Conservation (phyloP, 768 basidiomycete genomes). For the Boletus barrowsii region DNA sequence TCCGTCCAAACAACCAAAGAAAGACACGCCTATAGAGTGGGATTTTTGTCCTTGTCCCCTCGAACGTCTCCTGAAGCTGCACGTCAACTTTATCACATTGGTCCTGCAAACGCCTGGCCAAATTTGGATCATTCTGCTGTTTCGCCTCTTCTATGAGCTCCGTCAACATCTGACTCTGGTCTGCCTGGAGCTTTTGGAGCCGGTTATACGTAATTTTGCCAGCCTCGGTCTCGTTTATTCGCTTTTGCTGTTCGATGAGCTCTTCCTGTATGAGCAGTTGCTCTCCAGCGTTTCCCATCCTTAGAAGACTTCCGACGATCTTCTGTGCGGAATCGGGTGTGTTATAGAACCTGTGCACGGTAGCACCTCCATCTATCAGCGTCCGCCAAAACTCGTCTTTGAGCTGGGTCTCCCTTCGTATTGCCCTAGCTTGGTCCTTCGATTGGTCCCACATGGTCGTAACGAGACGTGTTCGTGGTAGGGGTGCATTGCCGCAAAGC, state of each 20-base stretch:
- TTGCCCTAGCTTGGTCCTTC: constrained; percentile 11
- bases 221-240: constrained; percentile 22
- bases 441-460: constrained; percentile 39
- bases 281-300: neutral
- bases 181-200: constrained; percentile 12
- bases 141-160: constrained; percentile 19
- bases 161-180: constrained; percentile 12
- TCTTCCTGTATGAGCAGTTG: constrained; percentile 21
- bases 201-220: constrained; percentile 15
- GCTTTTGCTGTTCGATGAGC: constrained; percentile 7
- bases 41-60: constrained; percentile 20
- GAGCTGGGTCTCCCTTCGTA: constrained; percentile 25
- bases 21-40: constrained; percentile 7
- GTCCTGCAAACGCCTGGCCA: constrained; percentile 8
- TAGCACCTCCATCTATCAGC: constrained; percentile 5
- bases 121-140: constrained; percentile 3
- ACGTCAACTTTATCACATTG: constrained; percentile 9
- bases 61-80: constrained; percentile 16
- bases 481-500: constrained; percentile 33
- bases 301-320: neutral
- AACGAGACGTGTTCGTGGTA: constrained; percentile 31
- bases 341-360: neutral
- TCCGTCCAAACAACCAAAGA: constrained; percentile 4
- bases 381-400: constrained; percentile 21
- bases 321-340: neutral